phyloP scores from a whole-genome alignment of 257 asterid genomes.

The Solanum rostratum region DNA sequence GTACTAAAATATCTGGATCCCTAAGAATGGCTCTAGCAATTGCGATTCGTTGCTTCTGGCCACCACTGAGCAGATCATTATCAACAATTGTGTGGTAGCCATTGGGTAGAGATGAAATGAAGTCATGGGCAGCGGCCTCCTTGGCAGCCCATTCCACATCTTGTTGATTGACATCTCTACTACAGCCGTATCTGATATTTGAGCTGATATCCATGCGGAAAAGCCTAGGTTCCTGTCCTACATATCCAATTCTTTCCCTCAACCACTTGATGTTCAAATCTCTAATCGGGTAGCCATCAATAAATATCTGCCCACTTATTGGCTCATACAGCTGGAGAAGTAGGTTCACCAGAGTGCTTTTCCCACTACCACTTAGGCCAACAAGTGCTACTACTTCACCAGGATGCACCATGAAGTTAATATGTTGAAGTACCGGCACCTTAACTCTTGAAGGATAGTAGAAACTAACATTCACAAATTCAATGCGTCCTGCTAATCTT shows the following conservation, averaged over 20 bases:
- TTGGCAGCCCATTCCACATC: conserved; percentile 90
- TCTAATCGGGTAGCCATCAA: conserved; percentile 65
- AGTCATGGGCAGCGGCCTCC: conserved; percentile 87
- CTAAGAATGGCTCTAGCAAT: conserved; percentile 89
- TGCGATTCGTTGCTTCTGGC: conserved; percentile 95
- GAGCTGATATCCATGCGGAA: conserved; percentile 79
- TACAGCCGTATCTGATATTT: conserved; percentile 83
- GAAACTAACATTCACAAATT: conserved; percentile 58
- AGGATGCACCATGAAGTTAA: conserved; percentile 65
- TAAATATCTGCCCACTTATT: conserved; percentile 68
- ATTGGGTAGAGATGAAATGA: conserved; percentile 62
- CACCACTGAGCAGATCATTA: conserved; percentile 97
- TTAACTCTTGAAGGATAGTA: conserved; percentile 64
- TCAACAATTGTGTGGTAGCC: conserved; percentile 88
- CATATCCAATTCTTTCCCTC: conserved; percentile 82
- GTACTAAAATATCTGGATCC: conserved; percentile 77
- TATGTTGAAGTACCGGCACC: conserved; percentile 52
- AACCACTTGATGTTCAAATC: conserved; percentile 68
- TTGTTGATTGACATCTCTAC: conserved; percentile 45
- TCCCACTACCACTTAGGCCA: conserved; percentile 98
- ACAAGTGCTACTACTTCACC: conserved; percentile 91
- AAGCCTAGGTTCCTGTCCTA: conserved; percentile 98
- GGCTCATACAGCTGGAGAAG: conserved; percentile 95
- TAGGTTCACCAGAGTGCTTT: conserved; percentile 89
- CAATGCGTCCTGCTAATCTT: conserved; percentile 61